Evolutionary conservation across 305 asterid genomes (phyloP), one percentile per base, ranked within the genome.

Genomic region (Salvia sclarea): DNA sequence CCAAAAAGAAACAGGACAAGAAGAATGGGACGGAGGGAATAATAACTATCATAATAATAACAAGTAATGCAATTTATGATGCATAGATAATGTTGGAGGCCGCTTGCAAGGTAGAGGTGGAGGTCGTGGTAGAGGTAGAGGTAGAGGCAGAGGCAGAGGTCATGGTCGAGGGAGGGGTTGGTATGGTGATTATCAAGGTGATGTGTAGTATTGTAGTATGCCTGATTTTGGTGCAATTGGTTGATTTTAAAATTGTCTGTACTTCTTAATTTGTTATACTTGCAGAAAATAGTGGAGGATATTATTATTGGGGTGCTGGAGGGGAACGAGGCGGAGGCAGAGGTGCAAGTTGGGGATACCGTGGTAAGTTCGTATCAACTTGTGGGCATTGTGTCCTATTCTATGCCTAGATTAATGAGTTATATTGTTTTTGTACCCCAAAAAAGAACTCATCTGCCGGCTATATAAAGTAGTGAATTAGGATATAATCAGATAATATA

Each of bases 171-270:
- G 44, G 6, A 67, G 80, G 53, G 83, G 79, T 55, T 66, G 79
- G 74, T 64, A 73, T 76, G 80, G 83, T 80, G 25, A 79, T 76
- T 78, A 74, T 70, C 81, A 78, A 82, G 90, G 90, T 84, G 44
- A 66, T 45, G 31, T 9, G n/a, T n/a, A 69, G 16, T 47, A n/a
- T 45, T 40, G 47, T 22, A 28, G 20, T 28, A 25, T 1, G 1
- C 48, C 22, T 49, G 56, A 24, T 8, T 54, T 22, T 30, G 12
- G 55, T 52, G 44, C 9, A 13, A 37, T 66, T 47, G 6, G 13
- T 63, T 31, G 47, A 22, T 55, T 38, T 52, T 24, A 49, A 21
- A 43, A 17, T 69, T 44, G 8, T 28, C 37, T 55, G 8, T 40
- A 18, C 48, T 43, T 37, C 55, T 33, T 33, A 47, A 30, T 57